A percentile compares a stretch with the other conserved stretches of the same genome.
Conservation (phyloP, 2,329 filamentous ascomycete species). For the Colletotrichum sublineola region DNA sequence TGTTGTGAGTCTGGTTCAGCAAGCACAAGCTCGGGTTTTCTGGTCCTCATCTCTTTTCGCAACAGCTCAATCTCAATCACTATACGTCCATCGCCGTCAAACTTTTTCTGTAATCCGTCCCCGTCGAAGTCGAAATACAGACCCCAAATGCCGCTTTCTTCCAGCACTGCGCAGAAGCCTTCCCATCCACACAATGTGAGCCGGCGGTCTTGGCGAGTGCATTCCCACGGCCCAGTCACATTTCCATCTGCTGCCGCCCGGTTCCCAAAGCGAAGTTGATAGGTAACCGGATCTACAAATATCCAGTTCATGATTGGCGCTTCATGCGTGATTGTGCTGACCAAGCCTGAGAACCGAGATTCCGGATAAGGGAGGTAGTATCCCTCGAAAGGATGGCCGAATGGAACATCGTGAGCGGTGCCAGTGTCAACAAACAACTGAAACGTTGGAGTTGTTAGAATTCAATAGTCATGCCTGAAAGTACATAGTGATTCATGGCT, state of each 20-base stretch:
- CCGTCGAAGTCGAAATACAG: constrained; percentile 63
- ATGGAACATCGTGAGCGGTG: constrained; percentile 46
- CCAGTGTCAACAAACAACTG: constrained; percentile 63
- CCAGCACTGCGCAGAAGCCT: constrained; percentile 61
- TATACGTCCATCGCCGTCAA: constrained; percentile 58
- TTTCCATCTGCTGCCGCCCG: constrained; percentile 58
- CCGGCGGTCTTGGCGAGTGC: constrained; percentile 64
- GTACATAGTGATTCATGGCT: background rate
- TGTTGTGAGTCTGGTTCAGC: background rate
- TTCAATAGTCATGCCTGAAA: background rate
- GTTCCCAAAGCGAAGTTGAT: constrained; percentile 61
- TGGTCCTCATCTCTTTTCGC: constrained; percentile 60
- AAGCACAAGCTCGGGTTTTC: constrained; percentile 11
- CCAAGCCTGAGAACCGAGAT: constrained; percentile 58
- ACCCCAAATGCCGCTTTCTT: constrained; percentile 59
- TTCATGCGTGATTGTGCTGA: constrained; percentile 62
- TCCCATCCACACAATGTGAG: constrained; percentile 64
- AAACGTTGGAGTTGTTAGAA: background rate
- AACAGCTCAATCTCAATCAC: constrained; percentile 69
- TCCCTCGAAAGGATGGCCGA: constrained; percentile 67
- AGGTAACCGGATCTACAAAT: constrained; percentile 59
- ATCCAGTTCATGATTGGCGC: constrained; percentile 66
- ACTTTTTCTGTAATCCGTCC: constrained; percentile 57
- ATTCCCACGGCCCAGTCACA: constrained; percentile 64
- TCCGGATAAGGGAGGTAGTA: constrained; percentile 72